Base-by-base conservation (phyloP, 179 eudicot species). In the Carnegiea gigantea region DNA sequence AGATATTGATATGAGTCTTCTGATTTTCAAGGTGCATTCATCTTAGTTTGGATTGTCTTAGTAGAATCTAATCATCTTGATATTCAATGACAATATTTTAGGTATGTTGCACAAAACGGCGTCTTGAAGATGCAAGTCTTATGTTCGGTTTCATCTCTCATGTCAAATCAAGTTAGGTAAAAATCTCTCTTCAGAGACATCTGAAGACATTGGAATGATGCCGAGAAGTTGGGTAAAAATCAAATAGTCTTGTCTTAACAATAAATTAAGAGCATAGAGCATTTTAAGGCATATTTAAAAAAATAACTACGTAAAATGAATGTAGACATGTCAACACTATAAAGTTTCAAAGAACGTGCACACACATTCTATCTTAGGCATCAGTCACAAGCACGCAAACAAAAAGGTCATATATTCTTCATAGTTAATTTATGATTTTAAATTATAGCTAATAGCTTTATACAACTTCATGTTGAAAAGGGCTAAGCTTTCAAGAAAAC, bases 391-490 rank as follows among this genome's bases (percentile, higher is more conserved):
- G 15, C 80, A 49, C 83, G 77, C 78, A 81, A 72, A 83, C 77
- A 70, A 2, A 70, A 40, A 54, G 75, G 67, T 77, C 77, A 82
- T 79, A 85, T 80, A 71, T 85, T 83, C 82, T 85, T 87, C 80
- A 86, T 83, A 80, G 85, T 82, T 77, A 40, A 82, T 60, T 70
- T 82, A 81, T 77, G 89, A 77, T 82, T 80, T 85, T 84, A 82
- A 82, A 87, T 82, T 86, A 80, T 88, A 86, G 85, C 74, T 85
- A 85, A 77, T 78, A 85, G 78, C 83, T 57, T 82, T 81, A 85
- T 87, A 87, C 82, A 85, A 76, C 76, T 85, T 81, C 84, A 78
- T 83, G 79, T 83, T 68, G 26, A 51, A 83, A 70, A 70, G 38
- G 53, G 70, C 76, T 68, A 81, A 79, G 84, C 36, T 86, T 81